A percentile compares a stretch with the other conserved stretches of the same genome.
Conservation (phyloP, 2,329 filamentous ascomycete genomes). For the Sporothrix euskadiensis region DNA sequence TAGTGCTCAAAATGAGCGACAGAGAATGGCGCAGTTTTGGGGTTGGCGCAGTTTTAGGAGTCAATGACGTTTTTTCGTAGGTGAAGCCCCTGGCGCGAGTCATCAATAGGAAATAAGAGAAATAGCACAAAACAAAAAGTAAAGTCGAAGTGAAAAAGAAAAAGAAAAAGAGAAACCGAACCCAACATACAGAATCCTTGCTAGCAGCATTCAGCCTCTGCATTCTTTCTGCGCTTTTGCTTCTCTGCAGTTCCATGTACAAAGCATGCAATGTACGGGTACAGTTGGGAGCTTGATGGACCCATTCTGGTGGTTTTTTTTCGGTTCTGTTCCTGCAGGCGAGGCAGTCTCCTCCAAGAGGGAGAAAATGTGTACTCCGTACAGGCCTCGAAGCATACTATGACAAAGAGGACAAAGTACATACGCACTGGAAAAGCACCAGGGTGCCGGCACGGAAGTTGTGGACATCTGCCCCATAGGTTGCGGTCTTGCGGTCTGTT, state of each 20-base stretch:
- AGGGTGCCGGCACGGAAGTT: neutral
- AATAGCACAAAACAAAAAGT: neutral
- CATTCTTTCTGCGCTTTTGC: neutral
- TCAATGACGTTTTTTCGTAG: neutral
- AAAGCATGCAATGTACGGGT: neutral
- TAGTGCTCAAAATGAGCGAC: neutral
- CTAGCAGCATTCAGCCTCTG: neutral
- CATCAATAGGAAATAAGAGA: neutral
- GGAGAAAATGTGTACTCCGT: neutral
- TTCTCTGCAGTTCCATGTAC: constrained; percentile 6
- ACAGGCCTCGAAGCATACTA: neutral
- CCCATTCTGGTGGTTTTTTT: neutral
- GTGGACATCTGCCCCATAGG: constrained; percentile 2
- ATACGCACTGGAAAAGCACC: neutral
- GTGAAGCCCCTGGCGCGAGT: neutral
- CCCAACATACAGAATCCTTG: constrained; percentile 3
- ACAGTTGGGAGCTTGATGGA: neutral
- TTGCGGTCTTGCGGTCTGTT: neutral
- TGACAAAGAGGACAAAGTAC: neutral
- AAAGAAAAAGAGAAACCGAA: neutral
- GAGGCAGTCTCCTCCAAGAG: neutral
- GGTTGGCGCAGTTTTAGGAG: neutral
- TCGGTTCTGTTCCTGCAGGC: neutral
- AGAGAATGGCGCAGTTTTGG: neutral
- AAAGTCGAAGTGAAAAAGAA: too few relatives aligned